Percentiles rank a stretch among this genome's conserved stretches.
These are phyloP conservation scores for Nasturtium officinale DNA, from an alignment of 345 rosid species.

Conservation along the genomic window DNA sequence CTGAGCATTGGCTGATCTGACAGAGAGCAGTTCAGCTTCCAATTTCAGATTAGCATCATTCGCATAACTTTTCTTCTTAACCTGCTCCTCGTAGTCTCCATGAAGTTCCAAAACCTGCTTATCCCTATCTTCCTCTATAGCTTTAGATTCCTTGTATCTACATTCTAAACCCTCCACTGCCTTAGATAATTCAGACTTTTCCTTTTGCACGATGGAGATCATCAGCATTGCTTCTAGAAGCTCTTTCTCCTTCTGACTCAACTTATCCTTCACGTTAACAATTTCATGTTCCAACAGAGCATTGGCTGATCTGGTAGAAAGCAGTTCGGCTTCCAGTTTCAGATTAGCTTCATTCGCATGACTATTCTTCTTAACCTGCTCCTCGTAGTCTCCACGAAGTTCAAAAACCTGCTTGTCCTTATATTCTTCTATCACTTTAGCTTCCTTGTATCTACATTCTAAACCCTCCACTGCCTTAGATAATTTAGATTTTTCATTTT, in stretches of 20 bases:
- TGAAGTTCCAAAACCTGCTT: conserved; percentile 56
- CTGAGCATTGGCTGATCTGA: conserved; percentile 48
- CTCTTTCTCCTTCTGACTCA: conserved; percentile 52
- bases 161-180: conserved; percentile 59
- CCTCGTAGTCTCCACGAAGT: conserved; percentile 57
- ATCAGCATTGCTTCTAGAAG: conserved; percentile 50
- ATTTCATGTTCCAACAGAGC: conserved; percentile 54
- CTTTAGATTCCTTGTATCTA: conserved; percentile 60
- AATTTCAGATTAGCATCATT: conserved; percentile 51
- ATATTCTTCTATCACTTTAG: conserved; percentile 51
- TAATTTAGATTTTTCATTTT: conserved; percentile 52
- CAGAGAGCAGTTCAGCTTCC: conserved; percentile 51
- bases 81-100: conserved; percentile 54
- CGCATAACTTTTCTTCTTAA: conserved; percentile 48
- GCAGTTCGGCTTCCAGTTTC: conserved; percentile 54
- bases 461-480: conserved; percentile 54
- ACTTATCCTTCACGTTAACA: conserved; percentile 46
- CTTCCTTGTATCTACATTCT: conserved; percentile 61
- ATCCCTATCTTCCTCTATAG: conserved; percentile 51
- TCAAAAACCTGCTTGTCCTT: conserved; percentile 54
- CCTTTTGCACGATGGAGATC: conserved; percentile 45
- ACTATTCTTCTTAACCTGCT: conserved; percentile 52
- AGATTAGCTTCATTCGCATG: conserved; percentile 46
- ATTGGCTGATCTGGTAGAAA: conserved; percentile 47
- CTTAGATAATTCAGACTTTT: conserved; percentile 50